Evolutionary conservation across 2,329 filamentous ascomycete species (phyloP).

Genomic region (Pezicula rhizophila): DNA sequence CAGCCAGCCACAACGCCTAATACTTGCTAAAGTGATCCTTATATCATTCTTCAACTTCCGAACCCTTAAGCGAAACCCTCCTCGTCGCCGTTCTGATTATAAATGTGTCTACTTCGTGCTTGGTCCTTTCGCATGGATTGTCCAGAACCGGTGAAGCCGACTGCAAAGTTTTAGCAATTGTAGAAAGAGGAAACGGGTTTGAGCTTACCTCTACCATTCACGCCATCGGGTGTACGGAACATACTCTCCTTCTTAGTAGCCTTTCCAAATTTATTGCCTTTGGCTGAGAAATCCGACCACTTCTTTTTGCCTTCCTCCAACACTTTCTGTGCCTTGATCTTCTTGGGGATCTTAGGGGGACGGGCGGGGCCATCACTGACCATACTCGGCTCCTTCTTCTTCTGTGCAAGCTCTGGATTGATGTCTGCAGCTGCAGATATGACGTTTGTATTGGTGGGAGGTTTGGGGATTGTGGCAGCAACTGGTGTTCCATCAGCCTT

Average conservation of each 20-base stretch:
- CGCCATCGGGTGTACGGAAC: conserved; percentile 86
- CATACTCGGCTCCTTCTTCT: conserved; percentile 59
- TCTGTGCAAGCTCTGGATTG: conserved; percentile 57
- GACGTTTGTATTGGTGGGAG: conserved; percentile 32
- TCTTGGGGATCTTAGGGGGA: conserved; percentile 70
- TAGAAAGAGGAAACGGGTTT: background rate
- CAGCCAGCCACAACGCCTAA: conserved; percentile 24
- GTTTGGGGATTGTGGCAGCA: conserved; percentile 34
- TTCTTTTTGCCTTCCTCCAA: conserved; percentile 86
- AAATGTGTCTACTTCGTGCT: conserved; percentile 75
- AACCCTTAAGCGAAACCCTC: conserved; percentile 33
- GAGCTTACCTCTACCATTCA: conserved; percentile 73
- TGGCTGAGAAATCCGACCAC: conserved; percentile 88
- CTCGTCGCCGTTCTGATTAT: conserved; percentile 70
- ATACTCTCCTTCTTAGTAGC: conserved; percentile 82
- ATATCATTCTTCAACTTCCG: conserved; percentile 24
- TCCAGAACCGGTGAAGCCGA: conserved; percentile 93
- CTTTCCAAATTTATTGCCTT: conserved; percentile 61
- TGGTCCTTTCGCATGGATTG: conserved; percentile 93
- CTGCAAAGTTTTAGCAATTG: conserved; percentile 43
- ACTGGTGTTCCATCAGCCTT: conserved; percentile 74
- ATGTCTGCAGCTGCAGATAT: conserved; percentile 42
- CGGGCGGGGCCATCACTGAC: conserved; percentile 50
- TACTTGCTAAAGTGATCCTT: conserved; percentile 27
- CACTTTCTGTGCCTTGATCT: conserved; percentile 85